Evolutionary conservation across 1,284 basidiomycete species (phyloP).

Genomic region (Jaminaea rosea): DNA sequence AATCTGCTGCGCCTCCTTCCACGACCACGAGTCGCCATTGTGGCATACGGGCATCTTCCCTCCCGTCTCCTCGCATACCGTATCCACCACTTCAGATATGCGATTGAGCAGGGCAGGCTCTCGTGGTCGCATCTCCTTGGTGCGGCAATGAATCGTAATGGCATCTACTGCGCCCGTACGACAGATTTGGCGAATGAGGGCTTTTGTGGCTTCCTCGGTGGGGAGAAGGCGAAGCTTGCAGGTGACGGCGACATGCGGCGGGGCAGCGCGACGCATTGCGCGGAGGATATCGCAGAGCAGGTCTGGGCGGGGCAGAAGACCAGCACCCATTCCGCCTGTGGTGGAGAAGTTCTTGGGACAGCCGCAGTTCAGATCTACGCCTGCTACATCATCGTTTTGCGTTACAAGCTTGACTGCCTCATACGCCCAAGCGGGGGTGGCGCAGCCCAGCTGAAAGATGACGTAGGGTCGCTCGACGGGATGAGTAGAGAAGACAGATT

Average conservation of each 20-base stretch:
- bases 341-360: constrained; percentile 88
- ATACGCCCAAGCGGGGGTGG: constrained; percentile 79
- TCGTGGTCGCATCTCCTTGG: constrained; percentile 77
- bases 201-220: constrained; percentile 73
- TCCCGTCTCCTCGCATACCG: constrained; percentile 54
- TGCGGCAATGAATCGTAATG: constrained; percentile 90
- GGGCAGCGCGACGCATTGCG: constrained; percentile 50
- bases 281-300: constrained; percentile 63
- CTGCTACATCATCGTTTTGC: constrained; percentile 68
- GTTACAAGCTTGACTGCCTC: constrained; percentile 78
- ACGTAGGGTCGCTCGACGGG: constrained; percentile 61
- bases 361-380: constrained; percentile 85
- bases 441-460: constrained; percentile 72
- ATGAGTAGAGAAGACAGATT: constrained; percentile 81
- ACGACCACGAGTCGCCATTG: constrained; percentile 84
- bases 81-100: constrained; percentile 72
- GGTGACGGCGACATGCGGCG: constrained; percentile 49
- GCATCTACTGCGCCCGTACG: constrained; percentile 72
- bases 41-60: constrained; percentile 69
- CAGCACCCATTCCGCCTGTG: constrained; percentile 91
- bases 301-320: constrained; percentile 81
- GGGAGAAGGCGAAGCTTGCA: constrained; percentile 82
- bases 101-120: constrained; percentile 72
- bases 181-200: constrained; percentile 75
- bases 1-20: constrained; percentile 67